Evolutionary conservation across 331 rosid species (phyloP).

Genomic region (Saraca asoca): DNA sequence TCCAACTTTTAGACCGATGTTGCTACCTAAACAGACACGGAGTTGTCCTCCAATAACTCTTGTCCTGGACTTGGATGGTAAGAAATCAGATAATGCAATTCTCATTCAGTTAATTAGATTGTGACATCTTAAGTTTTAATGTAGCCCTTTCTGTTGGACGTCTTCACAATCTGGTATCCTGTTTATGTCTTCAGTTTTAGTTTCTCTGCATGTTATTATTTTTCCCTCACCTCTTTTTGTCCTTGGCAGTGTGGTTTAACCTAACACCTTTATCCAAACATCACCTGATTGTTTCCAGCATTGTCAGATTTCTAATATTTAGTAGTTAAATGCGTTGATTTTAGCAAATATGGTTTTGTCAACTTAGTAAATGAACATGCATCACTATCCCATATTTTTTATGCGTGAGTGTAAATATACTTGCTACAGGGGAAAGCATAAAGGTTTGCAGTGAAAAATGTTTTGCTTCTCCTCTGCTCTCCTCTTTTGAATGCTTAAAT

Average conservation of each 20-base stretch:
- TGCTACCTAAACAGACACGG: constrained; percentile 96
- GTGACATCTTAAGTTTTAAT: not conserved
- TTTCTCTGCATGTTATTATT: not conserved
- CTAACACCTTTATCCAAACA: too few relatives aligned
- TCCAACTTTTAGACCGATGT: constrained; percentile 84
- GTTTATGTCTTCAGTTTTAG: constrained; percentile 5
- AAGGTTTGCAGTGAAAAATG: not conserved
- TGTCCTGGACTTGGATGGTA: constrained; percentile 98
- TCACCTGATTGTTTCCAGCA: too few relatives aligned
- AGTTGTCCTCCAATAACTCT: constrained; percentile 95
- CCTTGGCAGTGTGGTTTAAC: too few relatives aligned
- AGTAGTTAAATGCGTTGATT: not conserved
- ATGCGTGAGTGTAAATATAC: constrained; percentile 12
- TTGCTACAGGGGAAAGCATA: constrained; percentile 20
- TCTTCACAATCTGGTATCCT: not conserved
- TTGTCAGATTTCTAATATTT: too few relatives aligned
- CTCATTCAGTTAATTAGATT: not conserved
- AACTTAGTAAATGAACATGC: not conserved
- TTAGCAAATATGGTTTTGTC: not conserved
- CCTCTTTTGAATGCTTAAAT: not conserved
- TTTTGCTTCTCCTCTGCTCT: constrained; percentile 1
- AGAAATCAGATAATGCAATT: constrained; percentile 31
- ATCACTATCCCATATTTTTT: not conserved
- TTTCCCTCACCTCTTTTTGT: not conserved
- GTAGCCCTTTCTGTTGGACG: not conserved